Conservation (phyloP, 2,329 filamentous ascomycete genomes). For the Cadophora sp. region DNA sequence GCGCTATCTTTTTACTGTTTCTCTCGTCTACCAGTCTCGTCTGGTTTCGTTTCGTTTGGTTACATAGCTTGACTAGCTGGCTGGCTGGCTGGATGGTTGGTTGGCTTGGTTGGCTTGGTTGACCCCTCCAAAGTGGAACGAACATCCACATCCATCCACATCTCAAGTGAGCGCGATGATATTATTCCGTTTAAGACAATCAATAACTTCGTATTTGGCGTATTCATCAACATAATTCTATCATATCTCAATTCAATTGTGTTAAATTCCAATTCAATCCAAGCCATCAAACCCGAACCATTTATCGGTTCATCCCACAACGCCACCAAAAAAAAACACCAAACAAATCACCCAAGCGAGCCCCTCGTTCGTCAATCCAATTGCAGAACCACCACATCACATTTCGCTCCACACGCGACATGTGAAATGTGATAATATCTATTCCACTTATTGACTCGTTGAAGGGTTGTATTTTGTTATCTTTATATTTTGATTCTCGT, state of each 20-base stretch:
- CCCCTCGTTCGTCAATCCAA: not conserved
- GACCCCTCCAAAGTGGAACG: not conserved
- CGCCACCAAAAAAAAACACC: not conserved
- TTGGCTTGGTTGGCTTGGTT: not conserved
- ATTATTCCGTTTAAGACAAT: not conserved
- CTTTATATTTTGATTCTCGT: not conserved
- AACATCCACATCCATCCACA: not conserved
- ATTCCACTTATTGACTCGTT: not conserved
- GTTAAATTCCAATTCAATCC: not conserved
- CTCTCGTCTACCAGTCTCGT: not conserved
- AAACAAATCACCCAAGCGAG: not conserved
- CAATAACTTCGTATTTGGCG: not conserved
- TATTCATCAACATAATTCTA: not conserved
- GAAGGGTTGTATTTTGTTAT: not conserved
- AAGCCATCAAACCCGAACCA: not conserved
- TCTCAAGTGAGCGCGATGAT: not conserved
- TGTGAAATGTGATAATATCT: conserved; percentile 1
- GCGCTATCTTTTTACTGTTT: not conserved
- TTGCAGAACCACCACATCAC: not conserved
- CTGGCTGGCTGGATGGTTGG: not conserved
- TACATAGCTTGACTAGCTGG: not conserved
- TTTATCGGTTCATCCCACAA: not conserved
- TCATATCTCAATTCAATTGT: not conserved
- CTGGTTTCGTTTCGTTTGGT: not conserved
- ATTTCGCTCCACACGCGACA: not conserved